Evolutionary conservation across 2,329 filamentous ascomycete species (phyloP), one percentile per base, ranked within the genome.

Genomic region (Harringtonia aguacate): DNA sequence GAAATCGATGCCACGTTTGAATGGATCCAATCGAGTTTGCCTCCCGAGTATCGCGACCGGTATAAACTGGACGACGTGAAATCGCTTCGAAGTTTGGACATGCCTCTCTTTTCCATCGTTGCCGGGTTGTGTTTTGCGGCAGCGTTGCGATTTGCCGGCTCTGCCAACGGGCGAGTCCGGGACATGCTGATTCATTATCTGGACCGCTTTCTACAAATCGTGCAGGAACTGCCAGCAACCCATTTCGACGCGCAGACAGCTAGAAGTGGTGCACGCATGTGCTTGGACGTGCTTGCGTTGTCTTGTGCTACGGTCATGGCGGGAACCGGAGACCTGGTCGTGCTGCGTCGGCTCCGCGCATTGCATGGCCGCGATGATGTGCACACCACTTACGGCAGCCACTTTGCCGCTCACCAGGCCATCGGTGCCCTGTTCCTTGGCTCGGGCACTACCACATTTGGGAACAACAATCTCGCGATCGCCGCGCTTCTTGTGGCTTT

Each of bases 21-120:
- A 17, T 98, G 90, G 88, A 77, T 97, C 41, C 68, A 78, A 43
- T 68, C 69, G 29, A 89, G 80, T 49, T 68, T 97, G 3, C 90
- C 90, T 1, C 55, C 61, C 8, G 72, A 79, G 27, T 94, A 92
- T 56, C 79, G 75, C 41, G 57, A 67, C 13, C 71, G 78, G 36
- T 73, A 77, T 47, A 73, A 71, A 21, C 69, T 95, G 14, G 70
- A 70, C 36, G 63, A 64, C 34, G 73, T 83, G 27, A 68, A 66
- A 39, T 69, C 71, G 39, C 69, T 97, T 38, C 80, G 77, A 45
- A 94, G 85, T 46, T 80, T 83, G 38, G 87, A 97, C 51, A 77
- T 98, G 58, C 84, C 92, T 0, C 89, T 95, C 56, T 95, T 88
- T 67, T 90, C 94, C 54, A 94, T 97, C 46, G 60, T 95, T 31